A percentile compares a stretch with the other conserved stretches of the same genome.
Evolutionary conservation across 441 rosid genomes (phyloP).

Genomic region (Theobroma grandiflorum): DNA sequence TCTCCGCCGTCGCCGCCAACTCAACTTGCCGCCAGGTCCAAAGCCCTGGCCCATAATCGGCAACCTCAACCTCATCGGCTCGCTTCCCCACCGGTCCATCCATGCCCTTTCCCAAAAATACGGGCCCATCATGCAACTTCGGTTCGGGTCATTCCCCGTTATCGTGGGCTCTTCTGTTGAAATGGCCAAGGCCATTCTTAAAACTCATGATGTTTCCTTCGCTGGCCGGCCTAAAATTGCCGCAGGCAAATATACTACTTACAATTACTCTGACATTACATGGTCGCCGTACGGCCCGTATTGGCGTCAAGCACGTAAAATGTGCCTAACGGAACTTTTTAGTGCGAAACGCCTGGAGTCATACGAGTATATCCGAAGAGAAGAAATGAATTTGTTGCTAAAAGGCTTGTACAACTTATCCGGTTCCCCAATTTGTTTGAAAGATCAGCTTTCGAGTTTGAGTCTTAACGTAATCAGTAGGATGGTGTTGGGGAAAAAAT

Average conservation of each 20-base stretch:
- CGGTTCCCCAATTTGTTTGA: conserved; percentile 29
- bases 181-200: conserved; percentile 45
- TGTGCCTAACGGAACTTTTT: conserved; percentile 46
- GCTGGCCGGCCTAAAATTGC: conserved; percentile 42
- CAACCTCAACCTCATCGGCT: conserved; percentile 47
- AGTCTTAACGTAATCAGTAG: conserved; percentile 53
- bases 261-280: conserved; percentile 45
- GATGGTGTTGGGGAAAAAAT: conserved; percentile 56
- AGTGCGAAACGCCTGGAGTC: conserved; percentile 49
- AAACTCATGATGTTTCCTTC: conserved; percentile 44
- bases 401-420: conserved; percentile 21
- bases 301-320: conserved; percentile 53
- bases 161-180: conserved; percentile 47
- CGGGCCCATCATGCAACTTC: conserved; percentile 46
- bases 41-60: conserved; percentile 53
- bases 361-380: conserved; percentile 49
- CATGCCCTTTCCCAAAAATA: conserved; percentile 44
- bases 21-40: conserved; percentile 50
- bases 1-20: conserved; percentile 40
- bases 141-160: conserved; percentile 44
- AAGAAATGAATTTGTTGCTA: conserved; percentile 39
- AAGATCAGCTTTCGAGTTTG: conserved; percentile 42
- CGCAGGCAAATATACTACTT: conserved; percentile 53
- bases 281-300: conserved; percentile 59
- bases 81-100: conserved; percentile 50